Evolutionary conservation across 2,329 filamentous ascomycete genomes (phyloP), one percentile per base, ranked within the genome.

Genomic region (Aspergillus sp.): DNA sequence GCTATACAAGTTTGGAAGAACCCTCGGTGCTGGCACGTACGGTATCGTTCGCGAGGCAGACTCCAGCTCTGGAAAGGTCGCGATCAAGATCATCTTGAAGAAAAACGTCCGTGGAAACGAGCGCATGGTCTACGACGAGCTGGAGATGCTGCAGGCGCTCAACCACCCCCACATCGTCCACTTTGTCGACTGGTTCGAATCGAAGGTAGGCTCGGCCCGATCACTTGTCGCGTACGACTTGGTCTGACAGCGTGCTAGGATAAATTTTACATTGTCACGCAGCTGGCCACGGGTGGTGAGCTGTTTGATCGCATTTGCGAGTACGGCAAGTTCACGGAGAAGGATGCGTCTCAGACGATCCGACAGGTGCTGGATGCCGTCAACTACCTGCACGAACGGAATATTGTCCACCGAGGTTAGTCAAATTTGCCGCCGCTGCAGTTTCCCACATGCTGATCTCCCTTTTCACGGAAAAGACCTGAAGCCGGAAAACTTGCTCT

Each of bases 131-230:
- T 95, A 96, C 76, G 95, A 99, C 76, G 95, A 99, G 81, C 84
- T 99, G 70, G 86, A 92, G 67, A 92, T 99, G 87, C 85, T 99
- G 65, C 92, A 97, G 79, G 86, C 87, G 60, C 86, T 99, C 73
- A 86, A 92, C 73, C 95, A 99, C 76, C 90, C 92, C 55, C 92
- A 98, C 78, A 99, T 99, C 75, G 95, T 99, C 79, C 89, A 89
- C 68, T 99, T 99, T 74, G 90, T 95, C 68, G 95, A 99, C 77
- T 99, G 95, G 94, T 99, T 99, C 74, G 95, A 99, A 80, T 98
- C 94, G 58, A 91, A 92, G 80, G 92, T 96, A 80, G 67, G 87
- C 65, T 42, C 49, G 6, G 1, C 12, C 3, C 18, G 9, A n/a
- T 18, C 45, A 11, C 22, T 16, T 10, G 16, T n/a, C 5, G 6